These are phyloP conservation scores for Penicillium polonicum DNA, from an alignment of 2,329 filamentous ascomycete species.

Conservation along the genomic window DNA sequence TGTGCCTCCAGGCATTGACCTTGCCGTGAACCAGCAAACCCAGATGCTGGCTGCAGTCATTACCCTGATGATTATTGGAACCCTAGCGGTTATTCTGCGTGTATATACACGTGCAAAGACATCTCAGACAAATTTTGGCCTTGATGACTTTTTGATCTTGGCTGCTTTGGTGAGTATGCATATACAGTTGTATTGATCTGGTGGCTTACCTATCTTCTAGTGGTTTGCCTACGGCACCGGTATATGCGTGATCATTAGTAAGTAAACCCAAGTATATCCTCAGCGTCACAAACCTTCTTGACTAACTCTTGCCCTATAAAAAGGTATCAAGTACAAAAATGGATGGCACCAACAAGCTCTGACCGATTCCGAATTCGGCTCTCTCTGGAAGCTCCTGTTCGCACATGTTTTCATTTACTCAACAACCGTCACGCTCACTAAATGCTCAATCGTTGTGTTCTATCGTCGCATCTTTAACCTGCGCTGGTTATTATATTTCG, in stretches of 20 bases:
- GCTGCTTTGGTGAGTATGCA: slow-evolving; percentile 1
- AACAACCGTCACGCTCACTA: slow-evolving; percentile 31
- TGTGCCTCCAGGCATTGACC: slow-evolving; percentile 5
- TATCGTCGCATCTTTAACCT: slow-evolving; percentile 35
- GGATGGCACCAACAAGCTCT: slow-evolving; percentile 18
- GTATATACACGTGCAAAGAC: slow-evolving; percentile 7
- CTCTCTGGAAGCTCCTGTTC: slow-evolving; percentile 28
- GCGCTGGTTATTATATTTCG: slow-evolving; percentile 25
- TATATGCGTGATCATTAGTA: slow-evolving; percentile 8
- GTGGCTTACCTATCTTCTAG: neutral
- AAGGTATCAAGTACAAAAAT: slow-evolving; percentile 16
- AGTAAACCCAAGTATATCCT: neutral
- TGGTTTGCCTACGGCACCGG: slow-evolving; percentile 3
- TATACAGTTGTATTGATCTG: neutral
- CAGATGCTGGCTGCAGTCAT: slow-evolving; percentile 5
- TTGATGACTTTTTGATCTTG: slow-evolving; percentile 12
- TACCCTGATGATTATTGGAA: slow-evolving; percentile 8
- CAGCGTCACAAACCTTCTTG: neutral
- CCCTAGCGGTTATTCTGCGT: slow-evolving; percentile 8
- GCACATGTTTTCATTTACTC: slow-evolving; percentile 35
- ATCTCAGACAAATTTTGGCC: slow-evolving; percentile 1
- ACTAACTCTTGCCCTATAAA: neutral
- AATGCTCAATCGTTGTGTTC: slow-evolving; percentile 34
- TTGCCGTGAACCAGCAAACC: slow-evolving; percentile 2
- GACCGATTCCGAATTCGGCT: slow-evolving; percentile 9